These are phyloP conservation scores for Tolypocladium paradoxum DNA, from an alignment of 2,329 filamentous ascomycete genomes.

Conservation along the genomic window DNA sequence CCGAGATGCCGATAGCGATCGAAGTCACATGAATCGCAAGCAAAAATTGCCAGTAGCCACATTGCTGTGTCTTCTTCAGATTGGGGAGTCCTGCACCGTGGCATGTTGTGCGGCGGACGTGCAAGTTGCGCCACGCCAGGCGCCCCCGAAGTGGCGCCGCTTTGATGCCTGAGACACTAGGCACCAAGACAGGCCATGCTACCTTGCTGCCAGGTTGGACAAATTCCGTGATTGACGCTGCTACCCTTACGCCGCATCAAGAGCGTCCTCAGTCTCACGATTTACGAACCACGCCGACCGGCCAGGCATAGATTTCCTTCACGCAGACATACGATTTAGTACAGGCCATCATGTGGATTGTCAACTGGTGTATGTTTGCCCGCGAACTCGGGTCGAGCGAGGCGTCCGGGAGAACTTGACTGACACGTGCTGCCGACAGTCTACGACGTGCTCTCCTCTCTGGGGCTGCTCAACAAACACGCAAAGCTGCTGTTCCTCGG, in stretches of 20 bases:
- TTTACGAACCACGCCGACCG: not conserved
- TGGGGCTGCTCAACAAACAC: slow-evolving; percentile 90
- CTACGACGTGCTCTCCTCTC: slow-evolving; percentile 78
- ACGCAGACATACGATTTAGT: not conserved
- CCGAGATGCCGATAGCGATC: not conserved
- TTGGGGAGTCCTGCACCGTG: not conserved
- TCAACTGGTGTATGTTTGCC: slow-evolving; percentile 77
- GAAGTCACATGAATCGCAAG: not conserved
- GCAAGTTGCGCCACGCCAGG: not conserved
- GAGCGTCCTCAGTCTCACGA: not conserved
- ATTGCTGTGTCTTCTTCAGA: not conserved
- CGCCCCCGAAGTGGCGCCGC: not conserved
- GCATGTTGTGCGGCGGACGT: not conserved
- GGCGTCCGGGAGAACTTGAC: slow-evolving; percentile 6
- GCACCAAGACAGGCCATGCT: not conserved
- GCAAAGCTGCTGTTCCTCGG: slow-evolving; percentile 90
- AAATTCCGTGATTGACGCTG: not conserved
- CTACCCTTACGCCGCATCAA: not conserved
- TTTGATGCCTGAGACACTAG: slow-evolving; percentile 3
- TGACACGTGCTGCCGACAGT: slow-evolving; percentile 37
- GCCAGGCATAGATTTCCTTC: not conserved
- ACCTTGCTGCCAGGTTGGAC: slow-evolving; percentile 4
- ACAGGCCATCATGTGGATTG: slow-evolving; percentile 65
- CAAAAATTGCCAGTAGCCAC: not conserved
- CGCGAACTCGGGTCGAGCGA: not conserved